Evolutionary conservation across 345 rosid genomes (phyloP).

Genomic region (Euphorbia pulcherrima): DNA sequence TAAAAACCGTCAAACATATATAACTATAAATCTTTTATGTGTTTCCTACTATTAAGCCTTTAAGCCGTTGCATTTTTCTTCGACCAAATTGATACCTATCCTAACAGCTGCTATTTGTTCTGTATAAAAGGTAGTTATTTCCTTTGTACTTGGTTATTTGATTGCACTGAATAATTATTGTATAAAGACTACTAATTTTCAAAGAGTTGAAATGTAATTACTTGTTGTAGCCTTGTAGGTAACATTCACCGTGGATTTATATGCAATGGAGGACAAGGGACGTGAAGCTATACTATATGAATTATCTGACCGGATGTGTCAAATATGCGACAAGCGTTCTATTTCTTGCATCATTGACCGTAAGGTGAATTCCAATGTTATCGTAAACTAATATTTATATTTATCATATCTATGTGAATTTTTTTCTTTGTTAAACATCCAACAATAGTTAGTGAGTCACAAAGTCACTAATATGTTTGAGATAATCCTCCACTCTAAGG

Average conservation of each 20-base stretch:
- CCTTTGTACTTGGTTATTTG: neutral
- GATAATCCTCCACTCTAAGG: no score
- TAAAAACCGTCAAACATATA: no score
- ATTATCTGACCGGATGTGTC: constrained; percentile 64
- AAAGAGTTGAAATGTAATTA: constrained; percentile 15
- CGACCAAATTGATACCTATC: no score
- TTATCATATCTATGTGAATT: no score
- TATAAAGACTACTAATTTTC: neutral
- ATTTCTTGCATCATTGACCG: constrained; percentile 77
- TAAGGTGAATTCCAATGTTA: constrained; percentile 46
- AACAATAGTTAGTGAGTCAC: no score
- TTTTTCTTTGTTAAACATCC: no score
- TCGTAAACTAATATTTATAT: neutral
- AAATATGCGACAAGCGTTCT: constrained; percentile 70
- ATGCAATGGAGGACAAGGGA: constrained; percentile 81
- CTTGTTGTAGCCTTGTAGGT: constrained; percentile 63
- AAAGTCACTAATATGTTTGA: no score
- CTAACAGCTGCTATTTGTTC: constrained; percentile 40
- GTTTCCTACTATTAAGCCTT: no score
- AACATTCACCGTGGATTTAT: constrained; percentile 83
- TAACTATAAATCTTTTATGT: no score
- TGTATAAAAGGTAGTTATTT: constrained; percentile 49
- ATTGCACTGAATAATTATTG: neutral
- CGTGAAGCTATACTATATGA: constrained; percentile 83
- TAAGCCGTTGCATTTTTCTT: neutral